Percentiles rank a stretch among this genome's conserved stretches.
Conservation (phyloP, 305 asterid genomes). For the Fraxinus angustifolia region DNA sequence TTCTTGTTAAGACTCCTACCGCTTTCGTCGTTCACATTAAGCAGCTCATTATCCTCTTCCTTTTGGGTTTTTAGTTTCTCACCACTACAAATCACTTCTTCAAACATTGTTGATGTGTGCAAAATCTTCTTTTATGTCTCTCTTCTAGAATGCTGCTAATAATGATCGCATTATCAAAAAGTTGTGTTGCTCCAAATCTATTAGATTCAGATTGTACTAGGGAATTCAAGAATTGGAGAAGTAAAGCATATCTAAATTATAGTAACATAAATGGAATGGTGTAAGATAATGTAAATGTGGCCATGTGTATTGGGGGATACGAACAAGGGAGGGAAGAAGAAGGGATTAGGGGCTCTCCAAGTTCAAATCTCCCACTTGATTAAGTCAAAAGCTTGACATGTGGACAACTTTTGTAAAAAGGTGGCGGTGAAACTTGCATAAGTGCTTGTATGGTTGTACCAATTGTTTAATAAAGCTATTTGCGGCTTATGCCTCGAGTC, state of each 20-base stretch:
- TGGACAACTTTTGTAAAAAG: not conserved
- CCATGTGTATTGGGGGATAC: not conserved
- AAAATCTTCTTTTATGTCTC: not conserved
- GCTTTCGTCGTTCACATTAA: conserved; percentile 26
- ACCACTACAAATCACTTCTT: not conserved
- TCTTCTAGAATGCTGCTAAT: not conserved
- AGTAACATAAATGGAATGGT: not conserved
- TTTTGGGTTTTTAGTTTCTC: not conserved
- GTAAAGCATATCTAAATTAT: not conserved
- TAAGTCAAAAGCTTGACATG: not conserved
- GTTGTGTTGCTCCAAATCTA: not conserved
- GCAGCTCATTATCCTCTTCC: conserved; percentile 36
- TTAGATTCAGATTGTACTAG: not conserved
- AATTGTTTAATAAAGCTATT: not conserved
- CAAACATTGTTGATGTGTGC: not conserved
- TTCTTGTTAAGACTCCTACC: conserved; percentile 35
- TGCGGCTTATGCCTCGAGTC: not conserved
- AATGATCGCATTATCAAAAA: not conserved
- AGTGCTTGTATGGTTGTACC: not conserved
- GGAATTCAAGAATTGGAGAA: not conserved
- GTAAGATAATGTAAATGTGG: not conserved
- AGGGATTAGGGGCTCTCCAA: not conserved
- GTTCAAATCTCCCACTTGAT: not conserved
- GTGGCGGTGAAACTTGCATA: not conserved
- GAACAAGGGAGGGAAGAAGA: not conserved